Evolutionary conservation across 2,329 filamentous ascomycete species (phyloP).

Genomic region (Nigrospora sphaerica): DNA sequence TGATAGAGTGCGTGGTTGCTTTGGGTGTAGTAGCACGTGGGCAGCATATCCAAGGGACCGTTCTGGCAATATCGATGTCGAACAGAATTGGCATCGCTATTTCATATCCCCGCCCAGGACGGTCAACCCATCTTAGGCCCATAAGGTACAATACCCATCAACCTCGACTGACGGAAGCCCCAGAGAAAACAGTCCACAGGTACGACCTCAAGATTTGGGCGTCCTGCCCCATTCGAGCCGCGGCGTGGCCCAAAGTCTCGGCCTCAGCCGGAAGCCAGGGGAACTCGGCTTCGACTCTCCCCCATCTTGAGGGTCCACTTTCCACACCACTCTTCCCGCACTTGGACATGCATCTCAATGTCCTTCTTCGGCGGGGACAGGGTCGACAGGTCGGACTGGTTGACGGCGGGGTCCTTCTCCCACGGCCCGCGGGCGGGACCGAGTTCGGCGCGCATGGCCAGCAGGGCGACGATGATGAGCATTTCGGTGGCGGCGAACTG

Average conservation of each 20-base stretch:
- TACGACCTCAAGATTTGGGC: too few relatives aligned
- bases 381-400: constrained; percentile 3
- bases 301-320: constrained; percentile 15
- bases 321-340: not conserved
- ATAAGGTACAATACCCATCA: too few relatives aligned
- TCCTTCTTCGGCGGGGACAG: constrained; percentile 1
- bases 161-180: too few relatives aligned
- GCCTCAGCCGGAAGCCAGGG: constrained; percentile 14
- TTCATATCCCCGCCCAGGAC: too few relatives aligned
- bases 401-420: constrained; percentile 1
- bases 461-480: constrained; percentile 15
- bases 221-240: too few relatives aligned
- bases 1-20: too few relatives aligned
- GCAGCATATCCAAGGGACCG: too few relatives aligned
- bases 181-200: too few relatives aligned
- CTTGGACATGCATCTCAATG: not conserved
- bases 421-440: constrained; percentile 3
- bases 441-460: constrained; percentile 14
- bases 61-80: too few relatives aligned
- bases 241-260: not conserved
- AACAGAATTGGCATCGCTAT: too few relatives aligned
- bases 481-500: constrained; percentile 19
- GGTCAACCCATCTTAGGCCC: too few relatives aligned
- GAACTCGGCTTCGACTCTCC: constrained; percentile 13
- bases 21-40: too few relatives aligned